Percentiles rank a stretch among this genome's conserved stretches.
These are phyloP conservation scores for Bertia moriformis DNA, from an alignment of 2,329 filamentous ascomycete genomes.

Conservation along the genomic window DNA sequence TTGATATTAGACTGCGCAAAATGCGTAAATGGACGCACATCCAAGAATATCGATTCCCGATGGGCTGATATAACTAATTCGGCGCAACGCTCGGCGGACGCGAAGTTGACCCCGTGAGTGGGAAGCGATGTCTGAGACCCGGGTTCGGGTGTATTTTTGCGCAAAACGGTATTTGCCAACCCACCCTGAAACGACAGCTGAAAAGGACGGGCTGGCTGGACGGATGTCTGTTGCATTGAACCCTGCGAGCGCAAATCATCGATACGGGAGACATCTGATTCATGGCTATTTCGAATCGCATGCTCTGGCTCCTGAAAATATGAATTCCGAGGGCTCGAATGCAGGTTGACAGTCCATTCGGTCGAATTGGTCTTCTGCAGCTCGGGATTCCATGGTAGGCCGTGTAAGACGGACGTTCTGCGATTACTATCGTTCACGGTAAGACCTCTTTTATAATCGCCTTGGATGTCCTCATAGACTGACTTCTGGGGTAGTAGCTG, in stretches of 20 bases:
- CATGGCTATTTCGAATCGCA: too few species aligned
- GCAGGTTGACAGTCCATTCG: too few species aligned
- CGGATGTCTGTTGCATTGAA: too few species aligned
- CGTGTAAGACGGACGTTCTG: too few species aligned
- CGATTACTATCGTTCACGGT: too few species aligned
- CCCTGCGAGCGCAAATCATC: too few species aligned
- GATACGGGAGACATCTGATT: too few species aligned
- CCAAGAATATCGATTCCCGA: constrained; percentile 30
- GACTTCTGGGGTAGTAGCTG: not conserved
- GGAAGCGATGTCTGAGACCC: not conserved
- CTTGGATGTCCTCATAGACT: not conserved
- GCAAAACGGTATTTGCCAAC: not conserved
- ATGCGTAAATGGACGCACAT: constrained; percentile 49
- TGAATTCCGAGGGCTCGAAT: too few species aligned
- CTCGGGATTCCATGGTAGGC: too few species aligned
- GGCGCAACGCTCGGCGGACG: not conserved
- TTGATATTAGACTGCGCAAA: constrained; percentile 36
- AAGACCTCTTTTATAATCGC: too few species aligned
- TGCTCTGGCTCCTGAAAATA: too few species aligned
- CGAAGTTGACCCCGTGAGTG: not conserved
- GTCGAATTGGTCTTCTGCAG: not conserved
- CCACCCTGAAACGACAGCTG: not conserved
- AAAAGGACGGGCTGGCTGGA: too few species aligned
- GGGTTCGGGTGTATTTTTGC: not conserved
- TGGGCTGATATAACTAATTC: not conserved